These are phyloP conservation scores for Penicillium decumbens DNA, from an alignment of 2,329 filamentous ascomycete species.

Conservation along the genomic window DNA sequence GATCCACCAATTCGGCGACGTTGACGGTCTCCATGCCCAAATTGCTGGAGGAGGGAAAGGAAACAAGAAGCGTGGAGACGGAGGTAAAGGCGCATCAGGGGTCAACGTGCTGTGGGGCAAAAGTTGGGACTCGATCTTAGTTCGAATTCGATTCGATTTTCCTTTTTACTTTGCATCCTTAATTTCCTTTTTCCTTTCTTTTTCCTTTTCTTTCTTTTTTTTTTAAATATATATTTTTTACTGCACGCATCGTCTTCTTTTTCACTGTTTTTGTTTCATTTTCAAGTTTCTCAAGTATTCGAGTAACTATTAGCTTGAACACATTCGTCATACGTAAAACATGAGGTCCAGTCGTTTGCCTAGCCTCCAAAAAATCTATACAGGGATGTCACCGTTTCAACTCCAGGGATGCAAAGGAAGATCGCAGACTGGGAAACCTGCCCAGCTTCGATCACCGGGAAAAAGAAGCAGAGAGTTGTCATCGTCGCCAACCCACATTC, in stretches of 20 bases:
- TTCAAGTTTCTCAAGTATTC: background rate
- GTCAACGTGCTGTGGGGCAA: constrained; percentile 11
- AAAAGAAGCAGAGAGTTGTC: constrained; percentile 16
- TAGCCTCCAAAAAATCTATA: background rate
- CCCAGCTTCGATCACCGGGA: background rate
- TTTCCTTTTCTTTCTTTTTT: no score
- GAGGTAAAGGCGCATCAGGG: constrained; percentile 4
- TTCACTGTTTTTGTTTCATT: background rate
- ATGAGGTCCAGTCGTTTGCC: background rate
- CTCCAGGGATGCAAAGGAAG: background rate
- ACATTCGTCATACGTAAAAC: background rate
- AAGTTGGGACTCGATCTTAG: background rate
- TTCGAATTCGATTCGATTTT: background rate
- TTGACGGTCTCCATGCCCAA: constrained; percentile 52
- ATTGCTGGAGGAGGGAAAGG: background rate
- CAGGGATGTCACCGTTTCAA: background rate
- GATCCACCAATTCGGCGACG: constrained; percentile 55
- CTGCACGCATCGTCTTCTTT: no score
- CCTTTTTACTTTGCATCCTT: background rate
- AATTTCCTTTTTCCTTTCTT: no score
- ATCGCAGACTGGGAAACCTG: constrained; percentile 1
- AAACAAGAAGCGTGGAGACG: constrained; percentile 4
- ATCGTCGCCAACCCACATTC: constrained; percentile 61
- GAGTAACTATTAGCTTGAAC: background rate
- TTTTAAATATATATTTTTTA: no score